These are phyloP conservation scores for Spizellomyces punctatus DNA, from an alignment of 192 early-diverging fungal species.

Conservation along the genomic window DNA sequence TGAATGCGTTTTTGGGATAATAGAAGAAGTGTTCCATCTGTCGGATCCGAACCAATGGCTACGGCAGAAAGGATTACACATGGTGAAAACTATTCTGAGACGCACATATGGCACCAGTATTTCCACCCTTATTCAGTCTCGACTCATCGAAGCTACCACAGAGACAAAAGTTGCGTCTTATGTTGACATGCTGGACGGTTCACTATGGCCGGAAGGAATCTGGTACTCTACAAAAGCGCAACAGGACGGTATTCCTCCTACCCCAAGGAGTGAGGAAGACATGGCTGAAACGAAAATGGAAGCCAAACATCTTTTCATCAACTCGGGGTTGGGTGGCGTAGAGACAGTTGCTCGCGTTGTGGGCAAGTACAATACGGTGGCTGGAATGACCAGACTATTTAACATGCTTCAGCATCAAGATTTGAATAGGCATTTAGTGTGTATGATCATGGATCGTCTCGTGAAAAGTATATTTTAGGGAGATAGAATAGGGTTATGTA, in stretches of 20 bases:
- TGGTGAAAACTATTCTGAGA: slow-evolving; percentile 45
- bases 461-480: slow-evolving; percentile 19
- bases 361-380: slow-evolving; percentile 34
- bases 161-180: slow-evolving; percentile 30
- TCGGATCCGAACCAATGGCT: slow-evolving; percentile 48
- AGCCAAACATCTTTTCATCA: slow-evolving; percentile 37
- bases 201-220: slow-evolving; percentile 42
- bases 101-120: slow-evolving; percentile 43
- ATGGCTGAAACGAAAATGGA: slow-evolving; percentile 32
- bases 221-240: slow-evolving; percentile 22
- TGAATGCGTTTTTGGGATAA: slow-evolving; percentile 45
- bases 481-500: too few relatives aligned
- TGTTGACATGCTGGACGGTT: slow-evolving; percentile 26
- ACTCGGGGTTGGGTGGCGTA: slow-evolving; percentile 26
- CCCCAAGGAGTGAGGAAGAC: slow-evolving; percentile 35
- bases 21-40: slow-evolving; percentile 51
- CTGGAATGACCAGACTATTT: slow-evolving; percentile 42
- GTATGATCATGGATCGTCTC: slow-evolving; percentile 32
- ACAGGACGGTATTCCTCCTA: not conserved
- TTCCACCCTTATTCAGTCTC: slow-evolving; percentile 26
- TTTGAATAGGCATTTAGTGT: slow-evolving; percentile 34
- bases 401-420: slow-evolving; percentile 46
- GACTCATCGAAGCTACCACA: slow-evolving; percentile 13
- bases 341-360: slow-evolving; percentile 33
- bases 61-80: slow-evolving; percentile 44